Evolutionary conservation across 1,284 basidiomycete genomes (phyloP).

Genomic region (Ustilago trichophora): DNA sequence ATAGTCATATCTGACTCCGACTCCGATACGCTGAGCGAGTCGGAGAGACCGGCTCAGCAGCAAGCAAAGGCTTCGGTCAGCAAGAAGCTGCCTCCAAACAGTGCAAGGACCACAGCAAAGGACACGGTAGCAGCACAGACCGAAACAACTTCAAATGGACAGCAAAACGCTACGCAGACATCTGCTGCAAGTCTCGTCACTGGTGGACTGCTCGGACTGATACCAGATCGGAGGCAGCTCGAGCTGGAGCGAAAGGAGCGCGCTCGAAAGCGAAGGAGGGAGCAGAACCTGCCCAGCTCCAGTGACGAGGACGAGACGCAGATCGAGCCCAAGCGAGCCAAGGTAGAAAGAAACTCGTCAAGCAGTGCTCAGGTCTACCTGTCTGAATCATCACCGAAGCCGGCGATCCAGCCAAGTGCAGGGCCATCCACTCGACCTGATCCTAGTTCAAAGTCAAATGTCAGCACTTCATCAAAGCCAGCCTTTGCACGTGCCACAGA

Average conservation of each 20-base stretch:
- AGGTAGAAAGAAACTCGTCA: background rate
- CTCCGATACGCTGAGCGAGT: slow-evolving; percentile 45
- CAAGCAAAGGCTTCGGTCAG: background rate
- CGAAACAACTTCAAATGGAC: no score
- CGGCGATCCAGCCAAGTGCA: no score
- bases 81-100: background rate
- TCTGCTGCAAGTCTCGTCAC: background rate
- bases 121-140: background rate
- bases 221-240: slow-evolving; percentile 52
- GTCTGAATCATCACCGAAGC: background rate
- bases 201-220: slow-evolving; percentile 8
- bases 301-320: slow-evolving; percentile 20
- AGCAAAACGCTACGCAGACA: background rate
- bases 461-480: background rate
- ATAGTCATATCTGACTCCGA: slow-evolving; percentile 46
- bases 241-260: slow-evolving; percentile 54
- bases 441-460: no score
- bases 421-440: no score
- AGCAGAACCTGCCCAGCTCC: slow-evolving; percentile 23
- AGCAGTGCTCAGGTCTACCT: background rate
- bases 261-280: slow-evolving; percentile 37
- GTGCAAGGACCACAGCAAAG: background rate
- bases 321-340: slow-evolving; percentile 7
- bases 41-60: slow-evolving; percentile 14
- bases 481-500: slow-evolving; percentile 11